Conservation (phyloP, 2,329 filamentous ascomycete species). For the Exserohilum rostratum region DNA sequence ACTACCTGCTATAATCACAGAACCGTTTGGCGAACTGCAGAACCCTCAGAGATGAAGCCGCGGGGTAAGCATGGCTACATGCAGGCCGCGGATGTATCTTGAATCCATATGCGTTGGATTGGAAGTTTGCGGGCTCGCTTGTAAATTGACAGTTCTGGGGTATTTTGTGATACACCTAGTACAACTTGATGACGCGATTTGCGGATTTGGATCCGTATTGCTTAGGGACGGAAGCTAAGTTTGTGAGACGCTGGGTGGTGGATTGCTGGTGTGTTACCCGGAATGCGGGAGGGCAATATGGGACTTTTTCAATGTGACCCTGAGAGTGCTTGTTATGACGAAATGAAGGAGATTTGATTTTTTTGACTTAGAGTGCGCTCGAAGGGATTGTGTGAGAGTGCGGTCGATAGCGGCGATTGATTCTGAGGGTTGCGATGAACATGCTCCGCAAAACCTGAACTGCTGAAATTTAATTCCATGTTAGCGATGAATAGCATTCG, state of each 20-base stretch:
- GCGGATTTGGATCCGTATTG: not conserved
- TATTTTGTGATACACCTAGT: not conserved
- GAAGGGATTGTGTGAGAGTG: too few species aligned
- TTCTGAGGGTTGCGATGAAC: too few species aligned
- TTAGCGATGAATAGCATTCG: too few species aligned
- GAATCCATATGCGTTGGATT: not conserved
- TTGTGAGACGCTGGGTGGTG: constrained; percentile 6
- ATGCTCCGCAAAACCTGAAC: too few species aligned
- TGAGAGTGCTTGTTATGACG: too few species aligned
- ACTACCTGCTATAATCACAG: too few species aligned
- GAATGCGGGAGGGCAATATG: not conserved
- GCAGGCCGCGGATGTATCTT: constrained; percentile 11
- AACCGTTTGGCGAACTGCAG: too few species aligned
- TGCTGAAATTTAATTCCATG: too few species aligned
- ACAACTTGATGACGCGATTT: constrained; percentile 1
- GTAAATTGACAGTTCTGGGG: not conserved
- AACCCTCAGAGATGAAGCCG: not conserved
- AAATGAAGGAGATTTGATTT: too few species aligned
- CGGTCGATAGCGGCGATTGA: too few species aligned
- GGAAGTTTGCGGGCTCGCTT: not conserved
- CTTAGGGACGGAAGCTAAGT: not conserved
- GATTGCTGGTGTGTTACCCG: not conserved
- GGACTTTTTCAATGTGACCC: too few species aligned
- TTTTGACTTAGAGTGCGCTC: too few species aligned
- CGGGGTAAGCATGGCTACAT: not conserved